Conservation (phyloP, 805 yeast genomes). For the Yarrowia bubula region DNA sequence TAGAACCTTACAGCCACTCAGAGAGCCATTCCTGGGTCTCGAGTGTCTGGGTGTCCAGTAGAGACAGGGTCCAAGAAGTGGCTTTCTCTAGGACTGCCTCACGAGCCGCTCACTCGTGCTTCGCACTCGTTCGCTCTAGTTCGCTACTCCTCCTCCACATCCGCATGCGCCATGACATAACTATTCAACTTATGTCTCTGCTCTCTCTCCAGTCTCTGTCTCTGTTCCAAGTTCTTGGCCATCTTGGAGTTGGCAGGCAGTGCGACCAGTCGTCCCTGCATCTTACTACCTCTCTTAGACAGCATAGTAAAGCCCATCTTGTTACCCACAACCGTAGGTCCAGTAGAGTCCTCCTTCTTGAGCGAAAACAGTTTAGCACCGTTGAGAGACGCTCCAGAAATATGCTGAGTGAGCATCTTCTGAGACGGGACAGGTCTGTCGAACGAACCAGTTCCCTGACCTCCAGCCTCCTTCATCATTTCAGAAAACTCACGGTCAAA, state of each 20-base stretch:
- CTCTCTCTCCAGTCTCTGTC: conserved; percentile 49
- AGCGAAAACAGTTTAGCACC: conserved; percentile 17
- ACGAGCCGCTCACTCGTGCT: background rate
- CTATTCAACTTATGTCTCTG: conserved; percentile 52
- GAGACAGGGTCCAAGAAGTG: too few relatives aligned
- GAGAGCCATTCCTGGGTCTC: too few relatives aligned
- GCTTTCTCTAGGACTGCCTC: too few relatives aligned
- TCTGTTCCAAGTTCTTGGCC: conserved; percentile 52
- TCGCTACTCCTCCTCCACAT: background rate
- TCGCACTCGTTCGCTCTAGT: background rate
- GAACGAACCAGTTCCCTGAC: conserved; percentile 29
- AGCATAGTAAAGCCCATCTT: conserved; percentile 53
- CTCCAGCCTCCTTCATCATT: conserved; percentile 50
- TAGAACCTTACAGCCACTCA: too few relatives aligned
- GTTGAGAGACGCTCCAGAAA: conserved; percentile 14
- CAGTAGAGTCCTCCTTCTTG: conserved; percentile 6
- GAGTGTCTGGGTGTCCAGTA: too few relatives aligned
- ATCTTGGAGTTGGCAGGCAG: conserved; percentile 57
- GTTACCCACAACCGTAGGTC: conserved; percentile 21
- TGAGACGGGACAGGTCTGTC: conserved; percentile 37
- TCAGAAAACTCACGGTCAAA: conserved; percentile 57
- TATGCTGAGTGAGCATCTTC: background rate
- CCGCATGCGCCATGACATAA: conserved; percentile 29
- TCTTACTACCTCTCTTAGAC: conserved; percentile 52
- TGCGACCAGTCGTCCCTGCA: conserved; percentile 45